Percentiles rank a stretch among this genome's conserved stretches.
phyloP scores from a whole-genome alignment of 176 grass and related monocot genomes.

The Alopecurus myosuroides region DNA sequence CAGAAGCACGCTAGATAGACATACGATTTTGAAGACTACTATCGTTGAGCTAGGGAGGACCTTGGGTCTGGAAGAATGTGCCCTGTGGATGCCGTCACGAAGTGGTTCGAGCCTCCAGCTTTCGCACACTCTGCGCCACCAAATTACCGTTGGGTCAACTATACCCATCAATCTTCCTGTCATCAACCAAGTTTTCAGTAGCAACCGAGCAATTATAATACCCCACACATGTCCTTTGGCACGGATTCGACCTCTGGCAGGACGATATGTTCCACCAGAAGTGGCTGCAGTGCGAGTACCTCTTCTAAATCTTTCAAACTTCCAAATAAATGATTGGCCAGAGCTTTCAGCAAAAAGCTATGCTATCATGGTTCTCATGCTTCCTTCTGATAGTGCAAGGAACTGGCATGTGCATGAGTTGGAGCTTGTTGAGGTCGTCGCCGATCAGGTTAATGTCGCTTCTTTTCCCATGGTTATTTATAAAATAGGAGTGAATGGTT shows the following conservation, averaged over 20 bases:
- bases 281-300: slow-evolving; percentile 82
- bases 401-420: slow-evolving; percentile 85
- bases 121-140: slow-evolving; percentile 64
- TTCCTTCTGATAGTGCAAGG: slow-evolving; percentile 78
- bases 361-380: slow-evolving; percentile 89
- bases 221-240: slow-evolving; percentile 62
- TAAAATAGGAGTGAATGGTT: background rate
- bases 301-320: slow-evolving; percentile 82
- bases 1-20: slow-evolving; percentile 69
- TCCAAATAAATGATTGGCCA: slow-evolving; percentile 79
- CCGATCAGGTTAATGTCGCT: slow-evolving; percentile 62
- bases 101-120: slow-evolving; percentile 58
- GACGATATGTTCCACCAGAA: slow-evolving; percentile 70
- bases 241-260: slow-evolving; percentile 36
- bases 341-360: slow-evolving; percentile 78
- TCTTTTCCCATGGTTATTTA: background rate
- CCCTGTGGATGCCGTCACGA: slow-evolving; percentile 70
- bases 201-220: slow-evolving; percentile 69
- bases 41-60: slow-evolving; percentile 68
- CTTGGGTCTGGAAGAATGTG: slow-evolving; percentile 60
- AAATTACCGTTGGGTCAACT: slow-evolving; percentile 47
- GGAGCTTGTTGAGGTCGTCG: slow-evolving; percentile 91
- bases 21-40: slow-evolving; percentile 71
- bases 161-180: slow-evolving; percentile 67
- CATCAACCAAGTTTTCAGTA: slow-evolving; percentile 67